Evolutionary conservation across 768 basidiomycete genomes (phyloP), one percentile per base, ranked within the genome.

Genomic region (Tulasnella sp.): DNA sequence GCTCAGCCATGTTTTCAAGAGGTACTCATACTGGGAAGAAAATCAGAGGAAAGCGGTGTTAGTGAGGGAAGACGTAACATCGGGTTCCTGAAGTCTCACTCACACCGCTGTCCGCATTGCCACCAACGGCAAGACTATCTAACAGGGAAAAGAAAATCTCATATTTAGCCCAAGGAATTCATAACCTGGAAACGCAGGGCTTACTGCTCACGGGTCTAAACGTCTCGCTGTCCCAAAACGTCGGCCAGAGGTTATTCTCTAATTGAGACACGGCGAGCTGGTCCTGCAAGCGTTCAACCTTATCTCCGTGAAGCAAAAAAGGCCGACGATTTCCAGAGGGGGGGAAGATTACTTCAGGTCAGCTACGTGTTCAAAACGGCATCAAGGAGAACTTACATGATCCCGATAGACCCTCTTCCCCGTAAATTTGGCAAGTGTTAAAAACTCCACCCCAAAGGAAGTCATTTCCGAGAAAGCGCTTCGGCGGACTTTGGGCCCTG

Each of bases 361-460:
- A 44, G 44, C 44, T 16, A 18, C 13, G 44, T 18, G 44, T 44
- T 44, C 15, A 13, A 16, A 44, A 13, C 16, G 44, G 44, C 15
- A 18, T 44, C 13, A n/a, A 51, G n/a, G 23, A 9, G 3, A 3
- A 51, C 51, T 2, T 51, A 51, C 61, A 29, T 20, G 61, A 26
- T 67, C 61, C 61, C 26, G n/a, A 35, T 67, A 67, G 26, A 67
- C 32, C 75, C 88, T 87, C 80, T 92, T 91, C 2, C 92, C 92
- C 1, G 93, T 95, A 10, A 91, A 83, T 79, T 92, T 91, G 1
- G 92, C 91, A 3, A 96, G 88, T 80, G 95, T 96, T 76, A 91
- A 88, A 82, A 94, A 93, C 83, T 97, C 96, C 74, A 96, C 82
- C 82, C 95, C 93, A 77, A 92, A 86, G 57, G 89, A 93, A 4